A percentile compares a stretch with the other conserved stretches of the same genome.
Conservation (phyloP, 805 yeast species). For the Candida morakotiae region DNA sequence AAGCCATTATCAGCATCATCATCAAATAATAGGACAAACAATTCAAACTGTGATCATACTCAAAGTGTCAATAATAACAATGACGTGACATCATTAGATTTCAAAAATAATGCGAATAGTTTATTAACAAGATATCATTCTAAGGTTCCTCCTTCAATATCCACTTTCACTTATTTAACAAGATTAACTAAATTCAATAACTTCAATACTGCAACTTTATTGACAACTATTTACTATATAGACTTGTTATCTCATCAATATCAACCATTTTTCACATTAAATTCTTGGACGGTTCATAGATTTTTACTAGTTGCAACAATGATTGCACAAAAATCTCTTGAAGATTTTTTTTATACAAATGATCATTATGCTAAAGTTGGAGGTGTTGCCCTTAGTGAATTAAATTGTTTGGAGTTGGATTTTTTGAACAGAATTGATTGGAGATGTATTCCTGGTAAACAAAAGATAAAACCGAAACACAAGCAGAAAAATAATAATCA, state of each 20-base stretch:
- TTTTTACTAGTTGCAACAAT: slow-evolving; percentile 87
- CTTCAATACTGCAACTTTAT: slow-evolving; percentile 75
- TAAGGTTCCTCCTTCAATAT: slow-evolving; percentile 84
- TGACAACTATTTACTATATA: slow-evolving; percentile 84
- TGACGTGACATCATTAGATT: no score
- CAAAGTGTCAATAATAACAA: no score
- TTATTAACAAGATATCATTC: slow-evolving; percentile 87
- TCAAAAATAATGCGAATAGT: slow-evolving; percentile 9
- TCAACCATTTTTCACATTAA: slow-evolving; percentile 71
- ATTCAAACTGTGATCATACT: no score
- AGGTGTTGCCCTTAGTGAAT: slow-evolving; percentile 78
- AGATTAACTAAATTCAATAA: slow-evolving; percentile 81
- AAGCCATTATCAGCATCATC: slow-evolving; percentile 19
- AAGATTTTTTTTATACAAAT: slow-evolving; percentile 92
- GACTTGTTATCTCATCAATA: slow-evolving; percentile 78
- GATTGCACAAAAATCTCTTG: slow-evolving; percentile 83
- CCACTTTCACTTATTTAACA: slow-evolving; percentile 70
- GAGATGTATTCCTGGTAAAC: slow-evolving; percentile 42
- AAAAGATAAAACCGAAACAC: slow-evolving; percentile 2
- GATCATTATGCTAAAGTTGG: slow-evolving; percentile 95
- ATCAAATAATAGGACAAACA: no score
- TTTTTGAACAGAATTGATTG: slow-evolving; percentile 78
- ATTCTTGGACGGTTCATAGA: slow-evolving; percentile 90
- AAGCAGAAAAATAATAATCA: not conserved
- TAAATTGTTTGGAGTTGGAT: slow-evolving; percentile 85